A percentile compares a stretch with the other conserved stretches of the same genome.
These are phyloP conservation scores for Wallacemonas sp. DNA, from an alignment of 208 protist species.

Conservation along the genomic window DNA sequence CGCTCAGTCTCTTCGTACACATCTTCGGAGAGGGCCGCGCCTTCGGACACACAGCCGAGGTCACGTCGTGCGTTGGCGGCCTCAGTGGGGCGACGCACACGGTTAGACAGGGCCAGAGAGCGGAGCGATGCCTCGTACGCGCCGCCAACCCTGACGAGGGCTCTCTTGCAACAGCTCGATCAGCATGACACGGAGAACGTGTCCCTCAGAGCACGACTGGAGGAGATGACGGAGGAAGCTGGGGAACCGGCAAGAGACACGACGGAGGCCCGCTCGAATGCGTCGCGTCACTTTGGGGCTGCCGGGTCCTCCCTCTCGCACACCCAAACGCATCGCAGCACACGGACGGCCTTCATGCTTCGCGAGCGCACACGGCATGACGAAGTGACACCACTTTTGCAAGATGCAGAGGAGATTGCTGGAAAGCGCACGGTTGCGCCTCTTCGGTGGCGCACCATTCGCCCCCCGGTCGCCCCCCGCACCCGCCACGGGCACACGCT, in stretches of 20 bases:
- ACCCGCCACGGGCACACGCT: slow-evolving; percentile 63
- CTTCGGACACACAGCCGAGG: not conserved
- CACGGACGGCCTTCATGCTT: not conserved
- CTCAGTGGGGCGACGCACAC: no score
- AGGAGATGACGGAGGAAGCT: not conserved
- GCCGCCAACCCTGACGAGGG: slow-evolving; percentile 6
- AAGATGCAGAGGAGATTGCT: slow-evolving; percentile 19
- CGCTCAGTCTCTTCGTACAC: not conserved
- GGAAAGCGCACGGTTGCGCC: slow-evolving; percentile 32
- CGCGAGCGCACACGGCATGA: not conserved
- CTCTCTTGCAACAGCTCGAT: slow-evolving; percentile 4
- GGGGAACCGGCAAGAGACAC: not conserved
- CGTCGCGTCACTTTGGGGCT: slow-evolving; percentile 7
- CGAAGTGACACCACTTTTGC: slow-evolving; percentile 7
- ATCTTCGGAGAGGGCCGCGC: not conserved
- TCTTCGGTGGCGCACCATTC: slow-evolving; percentile 35
- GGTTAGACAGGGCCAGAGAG: no score
- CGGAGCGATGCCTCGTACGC: slow-evolving; percentile 6
- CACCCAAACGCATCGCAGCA: slow-evolving; percentile 12
- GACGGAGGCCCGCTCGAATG: slow-evolving; percentile 8
- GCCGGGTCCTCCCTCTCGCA: not conserved
- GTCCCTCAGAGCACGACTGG: not conserved
- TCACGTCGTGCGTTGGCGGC: not conserved
- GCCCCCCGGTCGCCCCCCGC: slow-evolving; percentile 31
- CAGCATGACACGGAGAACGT: slow-evolving; percentile 10